Base-by-base conservation (phyloP, 2,329 filamentous ascomycete genomes). In the Venturia nashicola region DNA sequence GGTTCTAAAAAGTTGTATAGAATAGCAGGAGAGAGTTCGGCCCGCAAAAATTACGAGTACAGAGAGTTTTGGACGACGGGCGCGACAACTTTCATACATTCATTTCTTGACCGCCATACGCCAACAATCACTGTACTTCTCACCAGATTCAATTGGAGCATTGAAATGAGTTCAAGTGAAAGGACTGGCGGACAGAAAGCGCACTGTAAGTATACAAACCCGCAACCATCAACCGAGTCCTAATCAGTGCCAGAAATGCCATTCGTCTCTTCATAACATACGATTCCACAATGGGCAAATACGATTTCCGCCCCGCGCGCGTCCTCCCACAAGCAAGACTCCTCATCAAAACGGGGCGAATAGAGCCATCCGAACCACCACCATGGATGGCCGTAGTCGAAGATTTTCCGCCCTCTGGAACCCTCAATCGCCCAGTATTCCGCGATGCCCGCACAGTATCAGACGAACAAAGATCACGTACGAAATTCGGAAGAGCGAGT, bases 401-500 rank as follows among this genome's bases (percentile, higher is more conserved):
- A 67, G 77, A 80, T 61, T 80, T 86, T 23, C 86, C 86, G 27
- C 85, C 86, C 4, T 76, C 83, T 59, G 80, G 85, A 69, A 78
- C 81, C 8, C 77, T 87, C 40, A 80, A 84, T 61, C 83, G 86
- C 43, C 81, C 82, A 5, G 69, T 78, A 5, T 67, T 76, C 48
- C 81, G 82, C 63, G 75, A 82, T 14, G 75, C 78, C 23, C 75
- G 76, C 65, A 76, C 81, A 67, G 46, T 46, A 36, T 48, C 40
- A 51, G 34, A 62, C 27, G 42, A 62, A 62, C 39, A 43, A 42
- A 76, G 71, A 68, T 42, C 59, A 27, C 12, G 39, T 16, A 40
- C 32, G 16, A 42, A 20, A 44, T 27, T 27, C 16, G 42, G 42
- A 6, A 43, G 42, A 60, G 34, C 59, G 20, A 60, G 59, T 39